These are phyloP conservation scores for Coffea eugenioides DNA, from an alignment of 257 asterid genomes.

Conservation along the genomic window DNA sequence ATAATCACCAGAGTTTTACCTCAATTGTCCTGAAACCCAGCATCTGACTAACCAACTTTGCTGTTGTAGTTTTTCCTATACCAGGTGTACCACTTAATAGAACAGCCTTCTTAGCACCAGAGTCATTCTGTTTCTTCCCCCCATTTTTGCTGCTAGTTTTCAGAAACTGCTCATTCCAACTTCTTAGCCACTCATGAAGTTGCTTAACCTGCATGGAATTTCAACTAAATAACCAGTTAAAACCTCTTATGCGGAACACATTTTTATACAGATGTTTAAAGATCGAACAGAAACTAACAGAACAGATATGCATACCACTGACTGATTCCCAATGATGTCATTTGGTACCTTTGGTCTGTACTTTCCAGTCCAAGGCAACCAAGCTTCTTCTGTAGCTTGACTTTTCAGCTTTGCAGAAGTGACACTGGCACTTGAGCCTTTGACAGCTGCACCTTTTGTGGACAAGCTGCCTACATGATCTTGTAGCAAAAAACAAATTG, in stretches of 20 bases:
- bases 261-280: slow-evolving; percentile 11
- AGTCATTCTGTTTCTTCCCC: slow-evolving; percentile 80
- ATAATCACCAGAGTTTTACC: slow-evolving; percentile 42
- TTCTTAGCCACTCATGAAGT: slow-evolving; percentile 87
- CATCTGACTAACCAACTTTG: slow-evolving; percentile 88
- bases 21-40: slow-evolving; percentile 87
- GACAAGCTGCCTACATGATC: slow-evolving; percentile 34
- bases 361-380: slow-evolving; percentile 86
- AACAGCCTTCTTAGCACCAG: slow-evolving; percentile 87
- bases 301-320: slow-evolving; percentile 59
- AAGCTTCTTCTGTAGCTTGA: slow-evolving; percentile 38
- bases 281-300: slow-evolving; percentile 15
- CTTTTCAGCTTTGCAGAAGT: slow-evolving; percentile 43
- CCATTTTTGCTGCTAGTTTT: slow-evolving; percentile 58
- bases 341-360: slow-evolving; percentile 72
- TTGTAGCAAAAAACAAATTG: slow-evolving; percentile 22
- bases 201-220: slow-evolving; percentile 78
- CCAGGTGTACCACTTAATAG: slow-evolving; percentile 96
- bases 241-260: slow-evolving; percentile 6
- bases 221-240: slow-evolving; percentile 8
- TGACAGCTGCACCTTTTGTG: slow-evolving; percentile 34
- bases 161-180: slow-evolving; percentile 78
- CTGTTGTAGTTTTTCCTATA: slow-evolving; percentile 93
- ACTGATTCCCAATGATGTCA: slow-evolving; percentile 89
- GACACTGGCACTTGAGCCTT: slow-evolving; percentile 40